A percentile compares a stretch with the other conserved stretches of the same genome.
These are phyloP conservation scores for Diaporthe australafricana DNA, from an alignment of 2,329 filamentous ascomycete genomes.

Conservation along the genomic window DNA sequence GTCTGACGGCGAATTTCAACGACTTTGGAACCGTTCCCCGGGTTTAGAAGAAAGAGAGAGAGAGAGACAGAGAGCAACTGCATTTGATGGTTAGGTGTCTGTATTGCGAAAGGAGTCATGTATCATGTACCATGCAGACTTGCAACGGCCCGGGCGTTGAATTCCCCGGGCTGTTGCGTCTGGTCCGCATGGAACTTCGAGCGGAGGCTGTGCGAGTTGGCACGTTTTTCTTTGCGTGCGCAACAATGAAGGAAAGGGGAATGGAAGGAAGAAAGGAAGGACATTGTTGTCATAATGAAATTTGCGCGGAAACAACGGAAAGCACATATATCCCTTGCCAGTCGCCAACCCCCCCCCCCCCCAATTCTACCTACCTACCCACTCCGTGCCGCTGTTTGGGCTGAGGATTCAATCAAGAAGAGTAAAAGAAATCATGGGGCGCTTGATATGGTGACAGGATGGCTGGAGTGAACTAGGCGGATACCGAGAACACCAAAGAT, in stretches of 20 bases:
- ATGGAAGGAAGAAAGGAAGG: conserved; percentile 18
- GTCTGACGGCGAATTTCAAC: conserved; percentile 19
- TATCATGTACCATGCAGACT: conserved; percentile 18
- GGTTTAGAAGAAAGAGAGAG: conserved; percentile 28
- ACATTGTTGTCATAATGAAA: conserved; percentile 37
- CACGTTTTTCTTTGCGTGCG: conserved; percentile 11
- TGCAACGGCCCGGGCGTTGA: not conserved
- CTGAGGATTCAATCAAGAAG: not conserved
- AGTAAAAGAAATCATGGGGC: not conserved
- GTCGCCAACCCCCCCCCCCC: conserved; percentile 13
- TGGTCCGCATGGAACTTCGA: conserved; percentile 10
- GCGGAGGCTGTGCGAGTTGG: conserved; percentile 5
- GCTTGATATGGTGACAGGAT: not conserved
- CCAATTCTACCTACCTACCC: not conserved
- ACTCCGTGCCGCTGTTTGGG: not conserved
- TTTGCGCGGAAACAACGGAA: conserved; percentile 36
- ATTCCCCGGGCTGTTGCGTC: not conserved
- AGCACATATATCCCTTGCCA: conserved; percentile 38
- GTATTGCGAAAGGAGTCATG: conserved; percentile 34
- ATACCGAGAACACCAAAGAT: not conserved
- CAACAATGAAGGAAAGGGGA: conserved; percentile 5
- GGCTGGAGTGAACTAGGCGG: not conserved
- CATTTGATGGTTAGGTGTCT: conserved; percentile 32
- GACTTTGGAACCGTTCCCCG: conserved; percentile 26
- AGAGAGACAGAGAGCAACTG: conserved; percentile 22